A percentile compares a stretch with the other conserved stretches of the same genome.
Conservation (phyloP, 2,329 filamentous ascomycete genomes). For the Ophiocordyceps camponoti-leonardi region DNA sequence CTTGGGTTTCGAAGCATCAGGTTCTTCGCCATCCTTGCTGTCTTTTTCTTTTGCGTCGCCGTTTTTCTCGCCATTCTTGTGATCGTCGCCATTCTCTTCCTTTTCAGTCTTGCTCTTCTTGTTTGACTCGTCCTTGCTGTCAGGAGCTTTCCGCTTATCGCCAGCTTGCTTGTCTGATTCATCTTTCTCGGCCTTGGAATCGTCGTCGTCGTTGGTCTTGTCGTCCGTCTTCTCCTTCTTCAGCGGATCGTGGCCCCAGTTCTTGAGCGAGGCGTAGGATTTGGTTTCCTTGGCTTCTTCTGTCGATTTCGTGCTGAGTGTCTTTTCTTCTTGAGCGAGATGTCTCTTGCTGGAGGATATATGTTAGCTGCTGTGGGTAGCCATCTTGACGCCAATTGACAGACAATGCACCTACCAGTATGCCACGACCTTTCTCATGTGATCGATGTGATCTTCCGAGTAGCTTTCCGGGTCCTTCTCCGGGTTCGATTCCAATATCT, state of each 20-base stretch:
- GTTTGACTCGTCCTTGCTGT: conserved; percentile 1
- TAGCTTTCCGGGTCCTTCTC: conserved; percentile 38
- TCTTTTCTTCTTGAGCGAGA: conserved; percentile 43
- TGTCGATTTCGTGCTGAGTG: conserved; percentile 32
- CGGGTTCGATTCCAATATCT: conserved; percentile 45
- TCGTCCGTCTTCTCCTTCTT: conserved; percentile 18
- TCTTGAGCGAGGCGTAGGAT: conserved; percentile 42
- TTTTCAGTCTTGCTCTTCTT: conserved; percentile 3
- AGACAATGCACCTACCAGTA: conserved; percentile 28
- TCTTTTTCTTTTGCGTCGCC: background rate
- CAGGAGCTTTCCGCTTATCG: background rate
- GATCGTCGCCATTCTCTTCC: background rate
- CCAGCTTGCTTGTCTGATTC: background rate
- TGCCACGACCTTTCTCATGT: conserved; percentile 46
- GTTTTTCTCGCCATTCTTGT: conserved; percentile 3
- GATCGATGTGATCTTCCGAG: conserved; percentile 33
- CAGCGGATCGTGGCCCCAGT: conserved; percentile 39
- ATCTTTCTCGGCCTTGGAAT: conserved; percentile 8
- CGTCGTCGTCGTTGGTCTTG: conserved; percentile 7
- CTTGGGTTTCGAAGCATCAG: background rate
- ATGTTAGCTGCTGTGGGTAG: background rate
- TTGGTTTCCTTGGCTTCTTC: conserved; percentile 29
- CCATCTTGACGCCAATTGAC: background rate
- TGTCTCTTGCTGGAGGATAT: conserved; percentile 33
- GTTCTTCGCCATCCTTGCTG: background rate